Percentiles rank a stretch among this genome's conserved stretches.
Evolutionary conservation across 129 eudicot genomes (phyloP).

Genomic region (Mikania micrantha): DNA sequence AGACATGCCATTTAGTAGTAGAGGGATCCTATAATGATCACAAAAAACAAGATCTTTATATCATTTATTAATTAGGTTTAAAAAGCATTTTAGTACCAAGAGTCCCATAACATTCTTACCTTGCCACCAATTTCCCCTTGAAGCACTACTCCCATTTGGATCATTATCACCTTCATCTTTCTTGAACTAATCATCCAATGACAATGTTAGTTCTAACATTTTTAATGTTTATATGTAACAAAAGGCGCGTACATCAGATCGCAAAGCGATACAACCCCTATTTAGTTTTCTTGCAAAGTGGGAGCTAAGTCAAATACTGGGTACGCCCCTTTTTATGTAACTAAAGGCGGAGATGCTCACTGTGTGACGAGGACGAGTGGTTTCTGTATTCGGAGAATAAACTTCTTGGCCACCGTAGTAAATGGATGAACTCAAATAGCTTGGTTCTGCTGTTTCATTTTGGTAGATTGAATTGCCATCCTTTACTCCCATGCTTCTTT

Average conservation of each 20-base stretch:
- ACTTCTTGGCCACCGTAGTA: conserved; percentile 80
- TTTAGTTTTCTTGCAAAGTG: no score
- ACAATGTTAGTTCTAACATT: not conserved
- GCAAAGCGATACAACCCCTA: no score
- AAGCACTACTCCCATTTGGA: conserved; percentile 45
- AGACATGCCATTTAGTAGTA: conserved; percentile 40
- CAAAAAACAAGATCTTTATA: conserved; percentile 1
- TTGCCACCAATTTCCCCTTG: conserved; percentile 98
- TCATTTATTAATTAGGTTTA: no score
- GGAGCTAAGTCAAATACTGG: no score
- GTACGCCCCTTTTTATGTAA: no score
- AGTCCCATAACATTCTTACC: conserved; percentile 28
- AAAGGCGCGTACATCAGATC: no score
- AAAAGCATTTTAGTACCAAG: conserved; percentile 1
- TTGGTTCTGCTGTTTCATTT: conserved; percentile 46
- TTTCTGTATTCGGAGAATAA: conserved; percentile 40
- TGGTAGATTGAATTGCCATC: conserved; percentile 33
- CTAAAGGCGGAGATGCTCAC: conserved; percentile 24
- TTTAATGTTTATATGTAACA: not conserved
- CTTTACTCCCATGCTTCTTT: conserved; percentile 33
- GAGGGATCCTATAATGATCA: conserved; percentile 47
- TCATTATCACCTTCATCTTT: conserved; percentile 46
- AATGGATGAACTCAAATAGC: conserved; percentile 68
- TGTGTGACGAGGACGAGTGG: conserved; percentile 28
- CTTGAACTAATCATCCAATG: no score